Evolutionary conservation across 1,139 yeast genomes (phyloP).

Genomic region (Zygoascus meyerae): DNA sequence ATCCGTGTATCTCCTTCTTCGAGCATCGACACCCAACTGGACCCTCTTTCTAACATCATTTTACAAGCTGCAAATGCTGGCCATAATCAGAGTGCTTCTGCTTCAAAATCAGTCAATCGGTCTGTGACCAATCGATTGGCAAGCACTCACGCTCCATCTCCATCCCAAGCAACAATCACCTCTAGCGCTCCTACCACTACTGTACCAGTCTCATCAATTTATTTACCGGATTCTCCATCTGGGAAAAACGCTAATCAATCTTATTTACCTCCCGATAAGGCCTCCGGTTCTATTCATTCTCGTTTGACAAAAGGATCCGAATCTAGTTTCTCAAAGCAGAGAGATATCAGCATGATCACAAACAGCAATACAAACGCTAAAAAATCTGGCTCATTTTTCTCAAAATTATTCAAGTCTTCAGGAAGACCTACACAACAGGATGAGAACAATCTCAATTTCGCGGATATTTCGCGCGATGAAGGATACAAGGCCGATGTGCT

Average conservation of each 20-base stretch:
- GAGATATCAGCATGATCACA: not conserved
- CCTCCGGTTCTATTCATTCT: not conserved
- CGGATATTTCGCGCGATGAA: conserved; percentile 26
- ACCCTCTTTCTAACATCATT: conserved; percentile 12
- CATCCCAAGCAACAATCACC: not conserved
- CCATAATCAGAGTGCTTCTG: not conserved
- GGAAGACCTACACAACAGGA: conserved; percentile 26
- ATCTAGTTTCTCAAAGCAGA: too few relatives aligned
- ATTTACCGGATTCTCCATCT: not conserved
- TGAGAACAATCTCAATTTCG: conserved; percentile 18
- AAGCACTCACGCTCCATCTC: not conserved
- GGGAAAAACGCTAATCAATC: not conserved
- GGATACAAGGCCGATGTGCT: conserved; percentile 34
- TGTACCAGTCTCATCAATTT: not conserved
- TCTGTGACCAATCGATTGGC: not conserved
- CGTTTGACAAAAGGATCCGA: too few relatives aligned
- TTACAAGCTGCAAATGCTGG: conserved; percentile 6
- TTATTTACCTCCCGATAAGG: not conserved
- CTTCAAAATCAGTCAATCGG: not conserved
- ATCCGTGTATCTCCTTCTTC: too few relatives aligned
- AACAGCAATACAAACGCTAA: not conserved
- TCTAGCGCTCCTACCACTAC: not conserved
- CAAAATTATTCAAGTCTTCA: conserved; percentile 20
- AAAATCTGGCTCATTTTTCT: conserved; percentile 14
- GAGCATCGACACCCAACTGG: not conserved